Evolutionary conservation across 495 filamentous ascomycete genomes (phyloP).

Genomic region (Amorphotheca resinae): DNA sequence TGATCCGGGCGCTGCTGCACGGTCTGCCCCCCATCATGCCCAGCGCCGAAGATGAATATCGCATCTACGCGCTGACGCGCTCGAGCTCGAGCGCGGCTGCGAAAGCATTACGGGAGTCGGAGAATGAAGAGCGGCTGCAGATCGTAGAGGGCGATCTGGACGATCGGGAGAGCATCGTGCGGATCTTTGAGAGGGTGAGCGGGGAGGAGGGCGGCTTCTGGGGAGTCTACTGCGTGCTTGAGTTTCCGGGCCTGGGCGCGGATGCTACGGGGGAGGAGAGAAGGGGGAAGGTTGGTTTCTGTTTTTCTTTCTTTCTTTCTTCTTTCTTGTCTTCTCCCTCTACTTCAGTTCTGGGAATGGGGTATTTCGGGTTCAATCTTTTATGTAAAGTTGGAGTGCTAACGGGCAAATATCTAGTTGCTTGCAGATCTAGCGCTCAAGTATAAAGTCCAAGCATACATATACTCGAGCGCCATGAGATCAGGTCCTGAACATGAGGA

Average conservation of each 20-base stretch:
- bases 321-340: constrained; percentile 1
- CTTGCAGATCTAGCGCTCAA: constrained; percentile 23
- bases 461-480: constrained; percentile 23
- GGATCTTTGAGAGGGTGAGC: constrained; percentile 19
- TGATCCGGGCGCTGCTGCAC: constrained; percentile 23
- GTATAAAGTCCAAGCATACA: constrained; percentile 18
- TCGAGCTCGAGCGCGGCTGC: constrained; percentile 15
- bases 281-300: constrained; percentile 19
- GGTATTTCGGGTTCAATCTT: too few species aligned
- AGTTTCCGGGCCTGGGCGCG: constrained; percentile 22
- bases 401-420: constrained; percentile 3
- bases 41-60: constrained; percentile 8
- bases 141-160: constrained; percentile 28
- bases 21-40: not conserved
- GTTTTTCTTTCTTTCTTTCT: not conserved
- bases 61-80: constrained; percentile 27
- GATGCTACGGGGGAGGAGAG: constrained; percentile 17
- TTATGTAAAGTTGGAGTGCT: not conserved
- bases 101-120: constrained; percentile 10
- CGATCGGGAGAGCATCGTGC: constrained; percentile 15
- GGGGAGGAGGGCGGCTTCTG: constrained; percentile 18
- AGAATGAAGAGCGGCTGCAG: constrained; percentile 12
- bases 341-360: too few species aligned
- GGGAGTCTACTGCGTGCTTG: constrained; percentile 26
- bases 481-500: constrained; percentile 12